Evolutionary conservation across 495 filamentous ascomycete genomes (phyloP), one percentile per base, ranked within the genome.

Genomic region (Penicillium canescens): DNA sequence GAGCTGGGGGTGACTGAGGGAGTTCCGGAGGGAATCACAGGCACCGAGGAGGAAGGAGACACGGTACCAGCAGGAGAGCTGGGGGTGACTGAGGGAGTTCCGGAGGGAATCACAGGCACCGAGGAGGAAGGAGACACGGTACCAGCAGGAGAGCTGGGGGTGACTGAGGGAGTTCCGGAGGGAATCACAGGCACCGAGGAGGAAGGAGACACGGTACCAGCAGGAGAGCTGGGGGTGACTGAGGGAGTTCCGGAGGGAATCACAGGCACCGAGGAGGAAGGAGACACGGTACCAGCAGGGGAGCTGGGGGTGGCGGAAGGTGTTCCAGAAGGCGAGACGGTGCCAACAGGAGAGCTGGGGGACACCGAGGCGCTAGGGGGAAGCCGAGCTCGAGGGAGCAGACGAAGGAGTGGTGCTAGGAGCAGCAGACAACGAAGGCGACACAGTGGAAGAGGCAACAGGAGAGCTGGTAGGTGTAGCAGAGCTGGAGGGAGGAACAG

Each of bases 401-500:
- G 50, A 33, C 8, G 56, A 36, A 6, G 28, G 28, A 31, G 28
- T 31, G 4, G 59, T 61, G 28, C 53, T 49, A 14, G 64, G 20
- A 8, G 52, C 52, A 13, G 55, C 39, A 3, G 54, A 48, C 6
- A 54, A 45, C 4, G 62, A 52, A 7, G 52, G 36, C 8, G 56
- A 38, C 4, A 41, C 40, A 34, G 52, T 60, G n/a, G 63, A 50
- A 3, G 60, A 52, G 9, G 61, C 21, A 10, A 57, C 42, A 3
- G 28, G 28, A 10, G 62, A 59, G 24, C 42, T 57, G 24, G 59
- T 50, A 24, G 59, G 42, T 9, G 55, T 49, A 11, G 59, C 45
- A 49, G 61, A 52, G 46, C 34, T 65, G 2, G 67, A 46, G 2
- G 61, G 35, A 34, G 40, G 21, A 5, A 37, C 35, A 20, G 46